Conservation (phyloP, 768 basidiomycete species). For the Termitomyces sp. region DNA sequence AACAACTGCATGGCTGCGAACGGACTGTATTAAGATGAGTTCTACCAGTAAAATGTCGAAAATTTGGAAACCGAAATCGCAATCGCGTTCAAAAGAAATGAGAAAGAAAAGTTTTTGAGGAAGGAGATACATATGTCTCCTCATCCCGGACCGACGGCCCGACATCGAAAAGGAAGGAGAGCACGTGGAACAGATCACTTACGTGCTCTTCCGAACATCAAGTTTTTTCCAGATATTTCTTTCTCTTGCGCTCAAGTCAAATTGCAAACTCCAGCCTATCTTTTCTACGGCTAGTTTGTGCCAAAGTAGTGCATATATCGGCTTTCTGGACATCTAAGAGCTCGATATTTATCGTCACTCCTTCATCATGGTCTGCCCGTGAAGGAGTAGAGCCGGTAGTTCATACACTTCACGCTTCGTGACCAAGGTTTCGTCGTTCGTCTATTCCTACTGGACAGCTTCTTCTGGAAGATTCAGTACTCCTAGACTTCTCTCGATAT, state of each 20-base stretch:
- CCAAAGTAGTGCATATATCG: slow-evolving; percentile 36
- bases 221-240: background rate
- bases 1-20: background rate
- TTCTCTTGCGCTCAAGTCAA: slow-evolving; percentile 18
- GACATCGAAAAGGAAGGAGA: too few relatives aligned
- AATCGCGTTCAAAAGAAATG: slow-evolving; percentile 1
- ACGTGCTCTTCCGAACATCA: background rate
- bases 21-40: background rate
- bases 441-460: background rate
- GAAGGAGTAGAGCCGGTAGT: slow-evolving; percentile 33
- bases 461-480: too few relatives aligned
- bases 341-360: slow-evolving; percentile 19
- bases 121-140: too few relatives aligned
- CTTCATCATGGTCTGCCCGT: slow-evolving; percentile 19
- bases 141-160: too few relatives aligned
- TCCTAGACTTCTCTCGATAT: too few relatives aligned
- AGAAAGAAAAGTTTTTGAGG: too few relatives aligned
- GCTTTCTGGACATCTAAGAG: slow-evolving; percentile 29
- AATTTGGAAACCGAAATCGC: background rate
- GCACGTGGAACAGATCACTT: too few relatives aligned
- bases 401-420: slow-evolving; percentile 18
- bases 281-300: slow-evolving; percentile 32
- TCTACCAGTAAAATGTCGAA: background rate
- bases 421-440: background rate
- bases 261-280: too few relatives aligned